Conservation (phyloP, 371 early-diverging fungal genomes). For the Apophysomyces variabilis region DNA sequence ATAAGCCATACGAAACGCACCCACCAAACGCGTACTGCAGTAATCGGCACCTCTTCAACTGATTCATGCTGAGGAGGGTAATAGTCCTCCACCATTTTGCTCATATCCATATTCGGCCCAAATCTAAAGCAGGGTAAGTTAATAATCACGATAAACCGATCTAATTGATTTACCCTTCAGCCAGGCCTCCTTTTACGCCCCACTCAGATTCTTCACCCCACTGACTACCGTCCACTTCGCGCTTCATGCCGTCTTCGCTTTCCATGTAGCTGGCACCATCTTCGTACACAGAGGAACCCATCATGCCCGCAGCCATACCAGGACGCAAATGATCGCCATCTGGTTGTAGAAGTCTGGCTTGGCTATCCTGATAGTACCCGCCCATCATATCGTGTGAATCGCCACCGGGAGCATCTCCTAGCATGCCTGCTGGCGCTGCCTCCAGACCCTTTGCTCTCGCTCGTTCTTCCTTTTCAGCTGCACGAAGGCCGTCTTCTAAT, state of each 20-base stretch:
- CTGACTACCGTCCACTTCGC: slow-evolving; percentile 54
- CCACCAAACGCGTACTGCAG: slow-evolving; percentile 79
- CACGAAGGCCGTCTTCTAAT: slow-evolving; percentile 78
- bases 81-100: slow-evolving; percentile 55
- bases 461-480: slow-evolving; percentile 73
- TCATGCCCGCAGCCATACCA: slow-evolving; percentile 22
- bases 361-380: slow-evolving; percentile 39
- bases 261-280: slow-evolving; percentile 53
- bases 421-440: slow-evolving; percentile 6
- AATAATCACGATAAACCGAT: neutral
- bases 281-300: slow-evolving; percentile 40
- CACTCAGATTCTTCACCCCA: slow-evolving; percentile 62
- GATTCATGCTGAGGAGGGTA: slow-evolving; percentile 57
- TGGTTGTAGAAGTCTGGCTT: slow-evolving; percentile 36
- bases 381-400: slow-evolving; percentile 16
- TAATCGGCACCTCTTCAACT: slow-evolving; percentile 60
- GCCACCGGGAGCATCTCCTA: slow-evolving; percentile 15
- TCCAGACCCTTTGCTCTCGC: slow-evolving; percentile 49
- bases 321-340: slow-evolving; percentile 22
- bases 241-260: slow-evolving; percentile 53
- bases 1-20: slow-evolving; percentile 82
- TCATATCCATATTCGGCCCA: slow-evolving; percentile 51
- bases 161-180: slow-evolving; percentile 48
- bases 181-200: slow-evolving; percentile 49
- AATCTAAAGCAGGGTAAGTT: slow-evolving; percentile 33